phyloP scores from a whole-genome alignment of 257 asterid species.

The Buddleja alternifolia region DNA sequence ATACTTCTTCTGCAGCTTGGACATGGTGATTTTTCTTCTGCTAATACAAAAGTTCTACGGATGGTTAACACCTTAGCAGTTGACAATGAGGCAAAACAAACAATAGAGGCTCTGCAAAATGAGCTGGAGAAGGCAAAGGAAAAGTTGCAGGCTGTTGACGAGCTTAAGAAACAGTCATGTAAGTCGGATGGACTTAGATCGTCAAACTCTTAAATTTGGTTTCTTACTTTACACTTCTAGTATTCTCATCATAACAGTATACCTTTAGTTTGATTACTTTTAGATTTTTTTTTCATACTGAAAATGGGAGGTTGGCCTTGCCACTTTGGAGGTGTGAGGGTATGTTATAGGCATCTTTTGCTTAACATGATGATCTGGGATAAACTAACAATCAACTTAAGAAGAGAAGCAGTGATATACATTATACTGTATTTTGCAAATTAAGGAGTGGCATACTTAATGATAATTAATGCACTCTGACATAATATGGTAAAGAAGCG shows the following conservation, averaged over 20 bases:
- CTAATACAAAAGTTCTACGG: constrained; percentile 90
- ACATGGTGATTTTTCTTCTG: constrained; percentile 92
- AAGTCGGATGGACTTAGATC: constrained; percentile 28
- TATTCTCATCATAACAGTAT: constrained; percentile 9
- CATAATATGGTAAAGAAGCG: not conserved
- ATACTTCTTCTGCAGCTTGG: constrained; percentile 69
- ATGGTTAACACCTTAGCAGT: constrained; percentile 93
- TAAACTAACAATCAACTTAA: constrained; percentile 7
- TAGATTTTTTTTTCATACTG: not conserved
- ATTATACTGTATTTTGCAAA: not conserved
- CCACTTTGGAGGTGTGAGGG: not conserved
- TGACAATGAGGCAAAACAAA: constrained; percentile 91
- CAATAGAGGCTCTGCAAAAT: constrained; percentile 91
- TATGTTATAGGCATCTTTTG: not conserved
- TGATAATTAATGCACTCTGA: constrained; percentile 15
- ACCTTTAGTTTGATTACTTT: constrained; percentile 4
- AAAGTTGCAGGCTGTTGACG: constrained; percentile 91
- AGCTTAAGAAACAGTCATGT: constrained; percentile 90
- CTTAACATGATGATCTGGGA: not conserved
- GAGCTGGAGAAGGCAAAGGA: constrained; percentile 94
- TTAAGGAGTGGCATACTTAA: not conserved
- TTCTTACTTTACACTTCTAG: constrained; percentile 8
- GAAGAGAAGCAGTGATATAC: not conserved
- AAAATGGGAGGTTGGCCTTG: not conserved
- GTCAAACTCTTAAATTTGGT: constrained; percentile 19